phyloP scores from a whole-genome alignment of 2,329 filamentous ascomycete genomes.

The Peltaster fructicola region DNA sequence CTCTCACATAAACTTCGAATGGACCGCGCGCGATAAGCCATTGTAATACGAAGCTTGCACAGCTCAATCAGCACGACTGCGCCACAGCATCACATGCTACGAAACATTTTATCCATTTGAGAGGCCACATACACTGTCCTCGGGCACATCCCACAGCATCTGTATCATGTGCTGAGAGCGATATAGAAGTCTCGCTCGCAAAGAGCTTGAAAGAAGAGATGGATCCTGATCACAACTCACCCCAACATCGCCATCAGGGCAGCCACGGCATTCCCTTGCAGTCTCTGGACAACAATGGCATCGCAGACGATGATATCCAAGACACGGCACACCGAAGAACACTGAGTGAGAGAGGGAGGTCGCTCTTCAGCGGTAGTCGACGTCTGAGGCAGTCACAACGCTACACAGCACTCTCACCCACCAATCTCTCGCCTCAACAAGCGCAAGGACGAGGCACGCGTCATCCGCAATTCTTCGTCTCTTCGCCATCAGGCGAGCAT shows the following conservation, averaged over 20 bases:
- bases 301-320: slow-evolving; percentile 13
- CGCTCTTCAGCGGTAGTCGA: slow-evolving; percentile 24
- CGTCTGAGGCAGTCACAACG: slow-evolving; percentile 20
- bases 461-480: slow-evolving; percentile 18
- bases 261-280: slow-evolving; percentile 53
- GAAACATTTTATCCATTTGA: no score
- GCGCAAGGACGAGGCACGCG: slow-evolving; percentile 5
- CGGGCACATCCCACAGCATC: no score
- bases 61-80: no score
- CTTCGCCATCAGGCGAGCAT: slow-evolving; percentile 19
- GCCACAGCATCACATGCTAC: no score
- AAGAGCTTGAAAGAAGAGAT: no score
- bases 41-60: no score
- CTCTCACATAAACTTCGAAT: no score
- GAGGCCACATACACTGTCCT: no score
- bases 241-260: slow-evolving; percentile 29
- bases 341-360: slow-evolving; percentile 31
- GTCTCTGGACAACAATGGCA: slow-evolving; percentile 23
- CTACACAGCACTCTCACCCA: background rate
- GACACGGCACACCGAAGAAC: slow-evolving; percentile 23
- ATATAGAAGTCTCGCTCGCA: no score
- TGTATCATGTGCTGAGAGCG: no score
- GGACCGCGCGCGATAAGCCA: no score
- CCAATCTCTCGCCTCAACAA: slow-evolving; percentile 22
- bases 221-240: no score